Conservation (phyloP, 1,284 basidiomycete genomes). For the Meira nashicola region DNA sequence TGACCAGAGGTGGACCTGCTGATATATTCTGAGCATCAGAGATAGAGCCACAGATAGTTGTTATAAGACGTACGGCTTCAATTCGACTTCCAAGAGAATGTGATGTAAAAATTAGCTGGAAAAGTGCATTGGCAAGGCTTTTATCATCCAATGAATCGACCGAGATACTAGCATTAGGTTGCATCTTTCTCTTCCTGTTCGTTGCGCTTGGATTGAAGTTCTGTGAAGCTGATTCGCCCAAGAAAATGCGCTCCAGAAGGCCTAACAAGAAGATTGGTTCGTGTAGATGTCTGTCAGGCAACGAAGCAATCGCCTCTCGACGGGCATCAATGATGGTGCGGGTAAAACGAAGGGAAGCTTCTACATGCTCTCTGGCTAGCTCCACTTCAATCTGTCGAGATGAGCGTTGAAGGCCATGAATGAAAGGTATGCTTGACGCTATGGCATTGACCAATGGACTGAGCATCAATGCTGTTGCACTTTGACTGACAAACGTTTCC, state of each 20-base stretch:
- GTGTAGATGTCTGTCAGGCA: no score
- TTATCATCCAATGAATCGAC: no score
- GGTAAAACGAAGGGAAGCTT: slow-evolving; percentile 64
- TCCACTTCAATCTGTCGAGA: slow-evolving; percentile 67
- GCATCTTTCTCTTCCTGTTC: no score
- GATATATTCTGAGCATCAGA: background rate
- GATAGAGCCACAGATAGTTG: slow-evolving; percentile 14
- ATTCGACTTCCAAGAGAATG: slow-evolving; percentile 4
- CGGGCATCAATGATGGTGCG: slow-evolving; percentile 19
- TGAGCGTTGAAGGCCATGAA: slow-evolving; percentile 62
- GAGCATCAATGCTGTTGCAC: slow-evolving; percentile 70
- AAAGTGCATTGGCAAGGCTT: slow-evolving; percentile 34
- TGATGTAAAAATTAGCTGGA: slow-evolving; percentile 28
- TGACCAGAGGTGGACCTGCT: slow-evolving; percentile 25
- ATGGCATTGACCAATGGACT: slow-evolving; percentile 64
- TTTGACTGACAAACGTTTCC: slow-evolving; percentile 67
- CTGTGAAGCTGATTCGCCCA: slow-evolving; percentile 16
- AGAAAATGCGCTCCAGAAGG: slow-evolving; percentile 32
- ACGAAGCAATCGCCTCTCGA: no score
- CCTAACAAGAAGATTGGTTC: slow-evolving; percentile 19
- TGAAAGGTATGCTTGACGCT: slow-evolving; percentile 53
- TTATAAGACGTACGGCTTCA: slow-evolving; percentile 10
- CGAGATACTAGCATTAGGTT: no score
- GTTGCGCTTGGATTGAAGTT: no score
- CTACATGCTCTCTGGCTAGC: slow-evolving; percentile 62